A percentile compares a stretch with the other conserved stretches of the same genome.
Evolutionary conservation across 1,284 basidiomycete genomes (phyloP).

Genomic region (Ustilago tritici): DNA sequence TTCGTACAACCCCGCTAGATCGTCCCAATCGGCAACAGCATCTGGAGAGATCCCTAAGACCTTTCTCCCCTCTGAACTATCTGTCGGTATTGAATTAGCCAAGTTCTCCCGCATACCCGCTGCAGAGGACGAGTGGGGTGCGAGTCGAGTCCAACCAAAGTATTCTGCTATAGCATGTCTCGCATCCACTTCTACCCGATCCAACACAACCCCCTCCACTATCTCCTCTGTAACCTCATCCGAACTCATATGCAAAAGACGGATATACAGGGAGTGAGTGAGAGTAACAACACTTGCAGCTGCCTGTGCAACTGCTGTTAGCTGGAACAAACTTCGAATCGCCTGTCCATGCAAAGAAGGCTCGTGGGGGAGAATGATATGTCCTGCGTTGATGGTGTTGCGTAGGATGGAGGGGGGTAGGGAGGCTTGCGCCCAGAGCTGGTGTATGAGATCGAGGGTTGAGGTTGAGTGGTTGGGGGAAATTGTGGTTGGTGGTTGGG

Average conservation of each 20-base stretch:
- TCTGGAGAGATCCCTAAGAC: slow-evolving; percentile 11
- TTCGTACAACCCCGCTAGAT: slow-evolving; percentile 27
- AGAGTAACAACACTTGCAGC: slow-evolving; percentile 14
- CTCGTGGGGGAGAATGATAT: slow-evolving; percentile 11
- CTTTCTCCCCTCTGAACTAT: slow-evolving; percentile 1
- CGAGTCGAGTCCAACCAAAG: slow-evolving; percentile 18
- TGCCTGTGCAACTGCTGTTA: slow-evolving; percentile 38
- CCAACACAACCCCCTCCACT: slow-evolving; percentile 18
- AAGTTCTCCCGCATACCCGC: slow-evolving; percentile 1
- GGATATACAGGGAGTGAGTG: slow-evolving; percentile 1
- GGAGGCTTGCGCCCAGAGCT: slow-evolving; percentile 25
- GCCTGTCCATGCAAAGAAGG: slow-evolving; percentile 18
- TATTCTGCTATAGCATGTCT: slow-evolving; percentile 32
- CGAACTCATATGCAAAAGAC: background rate
- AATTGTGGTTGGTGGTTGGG: no score
- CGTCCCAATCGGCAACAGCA: slow-evolving; percentile 36
- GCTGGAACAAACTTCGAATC: slow-evolving; percentile 23
- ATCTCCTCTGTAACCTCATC: background rate
- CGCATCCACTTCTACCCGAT: slow-evolving; percentile 20
- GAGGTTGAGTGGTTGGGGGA: background rate
- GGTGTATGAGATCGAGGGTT: slow-evolving; percentile 8
- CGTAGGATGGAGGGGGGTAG: slow-evolving; percentile 12
- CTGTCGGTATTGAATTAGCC: background rate
- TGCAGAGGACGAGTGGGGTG: background rate
- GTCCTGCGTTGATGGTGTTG: slow-evolving; percentile 13